Conservation (phyloP, 768 basidiomycete genomes). For the Trametes elegans region DNA sequence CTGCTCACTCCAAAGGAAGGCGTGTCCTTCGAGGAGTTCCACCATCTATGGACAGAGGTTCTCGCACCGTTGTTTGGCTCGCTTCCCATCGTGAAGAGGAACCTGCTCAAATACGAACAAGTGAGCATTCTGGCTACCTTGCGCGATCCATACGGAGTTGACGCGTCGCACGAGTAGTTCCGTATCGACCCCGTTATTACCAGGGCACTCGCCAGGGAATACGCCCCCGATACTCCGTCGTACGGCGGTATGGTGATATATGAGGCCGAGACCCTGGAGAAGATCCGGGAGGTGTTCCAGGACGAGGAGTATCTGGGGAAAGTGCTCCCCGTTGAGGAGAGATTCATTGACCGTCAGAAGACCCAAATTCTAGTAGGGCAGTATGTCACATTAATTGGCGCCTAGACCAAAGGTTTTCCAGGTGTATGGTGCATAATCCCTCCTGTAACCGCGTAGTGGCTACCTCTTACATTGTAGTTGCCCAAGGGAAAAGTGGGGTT, state of each 20-base stretch:
- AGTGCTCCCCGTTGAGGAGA: background rate
- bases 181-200: background rate
- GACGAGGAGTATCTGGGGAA: conserved; percentile 4
- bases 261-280: conserved; percentile 4
- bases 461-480: too few relatives aligned
- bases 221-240: background rate
- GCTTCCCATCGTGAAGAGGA: conserved; percentile 2
- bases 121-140: background rate
- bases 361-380: background rate
- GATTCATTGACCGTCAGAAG: background rate
- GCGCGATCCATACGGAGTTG: background rate
- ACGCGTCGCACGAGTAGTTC: too few relatives aligned
- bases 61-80: background rate
- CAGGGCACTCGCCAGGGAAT: background rate
- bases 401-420: background rate
- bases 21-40: background rate
- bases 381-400: background rate
- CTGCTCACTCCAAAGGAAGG: background rate
- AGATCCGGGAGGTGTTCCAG: background rate
- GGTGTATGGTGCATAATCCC: background rate
- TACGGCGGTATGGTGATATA: background rate
- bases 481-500: too few relatives aligned
- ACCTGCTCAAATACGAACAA: conserved; percentile 8
- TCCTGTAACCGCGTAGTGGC: too few relatives aligned
- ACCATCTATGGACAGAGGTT: background rate